Evolutionary conservation across 192 early-diverging fungal genomes (phyloP).

Genomic region (Backusella mclennaniae): DNA sequence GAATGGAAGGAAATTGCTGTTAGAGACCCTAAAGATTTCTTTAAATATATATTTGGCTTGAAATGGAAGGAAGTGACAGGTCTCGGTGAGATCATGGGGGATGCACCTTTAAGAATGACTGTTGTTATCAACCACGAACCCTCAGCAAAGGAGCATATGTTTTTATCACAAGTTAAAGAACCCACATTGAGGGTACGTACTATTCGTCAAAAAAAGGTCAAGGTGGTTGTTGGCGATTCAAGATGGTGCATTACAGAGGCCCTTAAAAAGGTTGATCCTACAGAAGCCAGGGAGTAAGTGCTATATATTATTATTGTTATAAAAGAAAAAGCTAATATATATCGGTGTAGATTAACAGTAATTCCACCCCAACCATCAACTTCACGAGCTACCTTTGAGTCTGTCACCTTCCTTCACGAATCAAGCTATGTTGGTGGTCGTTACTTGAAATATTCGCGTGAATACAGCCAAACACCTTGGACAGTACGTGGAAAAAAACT

Average conservation of each 20-base stretch:
- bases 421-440: slow-evolving; percentile 66
- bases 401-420: slow-evolving; percentile 48
- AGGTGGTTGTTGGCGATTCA: slow-evolving; percentile 45
- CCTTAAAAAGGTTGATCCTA: slow-evolving; percentile 36
- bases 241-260: slow-evolving; percentile 45
- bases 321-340: neutral
- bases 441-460: slow-evolving; percentile 69
- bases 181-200: slow-evolving; percentile 54
- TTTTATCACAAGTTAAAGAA: slow-evolving; percentile 55
- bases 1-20: slow-evolving; percentile 2
- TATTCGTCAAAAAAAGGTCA: slow-evolving; percentile 49
- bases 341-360: slow-evolving; percentile 12
- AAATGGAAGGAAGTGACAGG: slow-evolving; percentile 32
- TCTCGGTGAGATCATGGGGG: slow-evolving; percentile 31
- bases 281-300: slow-evolving; percentile 44
- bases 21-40: slow-evolving; percentile 61
- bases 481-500: slow-evolving; percentile 64
- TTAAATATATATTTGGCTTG: slow-evolving; percentile 46
- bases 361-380: slow-evolving; percentile 14
- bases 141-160: slow-evolving; percentile 58
- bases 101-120: slow-evolving; percentile 48
- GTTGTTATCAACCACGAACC: slow-evolving; percentile 52
- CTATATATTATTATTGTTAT: neutral
- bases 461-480: slow-evolving; percentile 89
- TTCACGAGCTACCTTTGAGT: slow-evolving; percentile 1